Percentiles rank a stretch among this genome's conserved stretches.
Evolutionary conservation across 2,329 filamentous ascomycete genomes (phyloP).

Genomic region (Cyanodermella asteris): DNA sequence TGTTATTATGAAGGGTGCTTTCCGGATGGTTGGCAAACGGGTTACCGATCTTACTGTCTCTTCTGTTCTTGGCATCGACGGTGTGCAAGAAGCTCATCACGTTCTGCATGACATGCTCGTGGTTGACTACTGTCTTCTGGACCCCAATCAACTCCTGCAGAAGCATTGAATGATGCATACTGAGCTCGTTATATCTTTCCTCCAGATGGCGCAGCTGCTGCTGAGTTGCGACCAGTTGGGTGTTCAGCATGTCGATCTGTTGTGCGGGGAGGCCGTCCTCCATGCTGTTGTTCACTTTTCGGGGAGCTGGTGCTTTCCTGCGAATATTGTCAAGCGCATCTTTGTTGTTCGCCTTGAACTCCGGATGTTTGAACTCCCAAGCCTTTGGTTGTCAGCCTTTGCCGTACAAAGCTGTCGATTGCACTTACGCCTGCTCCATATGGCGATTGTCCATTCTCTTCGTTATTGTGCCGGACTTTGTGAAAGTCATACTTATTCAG

Average conservation of each 20-base stretch:
- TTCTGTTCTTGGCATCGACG: conserved; percentile 40
- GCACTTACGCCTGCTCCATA: conserved; percentile 54
- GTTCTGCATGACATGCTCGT: conserved; percentile 49
- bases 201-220: conserved; percentile 79
- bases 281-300: conserved; percentile 42
- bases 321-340: conserved; percentile 92
- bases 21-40: conserved; percentile 15
- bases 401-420: neutral
- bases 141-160: conserved; percentile 41
- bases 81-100: conserved; percentile 46
- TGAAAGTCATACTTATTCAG: conserved; percentile 97
- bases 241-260: conserved; percentile 73
- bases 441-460: conserved; percentile 60
- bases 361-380: conserved; percentile 94
- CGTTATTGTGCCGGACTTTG: conserved; percentile 82
- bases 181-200: conserved; percentile 62
- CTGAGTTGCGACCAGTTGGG: conserved; percentile 72
- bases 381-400: conserved; percentile 31
- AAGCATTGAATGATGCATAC: conserved; percentile 41
- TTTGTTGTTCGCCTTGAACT: conserved; percentile 89
- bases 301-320: conserved; percentile 76
- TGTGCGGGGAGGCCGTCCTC: conserved; percentile 63
- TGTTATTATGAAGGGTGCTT: conserved; percentile 21
- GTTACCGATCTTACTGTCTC: conserved; percentile 32
- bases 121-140: conserved; percentile 49